phyloP scores from a whole-genome alignment of 495 filamentous ascomycete species.

The Aspergillus kassunensis region DNA sequence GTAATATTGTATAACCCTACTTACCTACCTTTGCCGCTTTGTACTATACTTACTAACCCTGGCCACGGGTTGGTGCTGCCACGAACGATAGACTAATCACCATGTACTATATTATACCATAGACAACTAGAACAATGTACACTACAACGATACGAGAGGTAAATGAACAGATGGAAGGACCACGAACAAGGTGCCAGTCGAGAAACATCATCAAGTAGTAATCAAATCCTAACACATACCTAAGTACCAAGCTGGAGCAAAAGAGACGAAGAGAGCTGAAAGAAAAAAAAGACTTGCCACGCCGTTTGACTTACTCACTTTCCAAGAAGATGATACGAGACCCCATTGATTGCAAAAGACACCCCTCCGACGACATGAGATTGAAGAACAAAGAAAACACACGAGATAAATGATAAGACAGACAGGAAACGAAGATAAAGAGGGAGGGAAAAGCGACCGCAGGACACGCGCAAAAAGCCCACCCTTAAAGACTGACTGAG shows the following conservation, averaged over 20 bases:
- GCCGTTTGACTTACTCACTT: constrained; percentile 24
- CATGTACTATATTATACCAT: not conserved
- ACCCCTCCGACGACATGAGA: constrained; percentile 8
- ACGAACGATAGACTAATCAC: too few relatives aligned
- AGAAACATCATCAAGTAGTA: constrained; percentile 14
- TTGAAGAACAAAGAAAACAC: constrained; percentile 16
- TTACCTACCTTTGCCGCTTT: not conserved
- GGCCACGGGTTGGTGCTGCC: too few relatives aligned
- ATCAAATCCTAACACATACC: constrained; percentile 21
- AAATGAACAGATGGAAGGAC: not conserved
- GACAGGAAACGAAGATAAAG: constrained; percentile 17
- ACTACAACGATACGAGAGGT: not conserved
- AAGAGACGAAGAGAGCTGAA: not conserved
- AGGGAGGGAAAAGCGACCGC: constrained; percentile 20
- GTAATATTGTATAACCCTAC: constrained; percentile 13
- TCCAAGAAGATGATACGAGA: constrained; percentile 21
- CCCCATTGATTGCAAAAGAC: not conserved
- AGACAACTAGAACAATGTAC: not conserved
- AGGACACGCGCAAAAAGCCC: constrained; percentile 21
- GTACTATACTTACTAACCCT: not conserved
- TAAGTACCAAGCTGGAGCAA: constrained; percentile 12
- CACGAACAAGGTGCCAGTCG: not conserved
- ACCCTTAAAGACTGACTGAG: constrained; percentile 39
- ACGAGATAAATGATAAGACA: constrained; percentile 14
- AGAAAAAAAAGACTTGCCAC: constrained; percentile 15